phyloP scores from a whole-genome alignment of 768 basidiomycete genomes.

The Naganishia friedmannii region DNA sequence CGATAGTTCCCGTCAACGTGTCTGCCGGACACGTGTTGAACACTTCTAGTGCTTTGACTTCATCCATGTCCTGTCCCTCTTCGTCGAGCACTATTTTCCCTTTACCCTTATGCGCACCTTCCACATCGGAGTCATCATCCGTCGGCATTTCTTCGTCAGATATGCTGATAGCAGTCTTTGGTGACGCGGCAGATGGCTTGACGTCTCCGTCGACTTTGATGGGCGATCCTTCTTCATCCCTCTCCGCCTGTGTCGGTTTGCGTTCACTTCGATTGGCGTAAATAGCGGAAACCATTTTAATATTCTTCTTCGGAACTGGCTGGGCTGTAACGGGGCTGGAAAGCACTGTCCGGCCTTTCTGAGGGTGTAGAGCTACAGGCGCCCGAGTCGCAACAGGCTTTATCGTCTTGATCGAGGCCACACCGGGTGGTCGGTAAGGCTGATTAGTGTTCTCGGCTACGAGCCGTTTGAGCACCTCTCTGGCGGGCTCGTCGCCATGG shows the following conservation, averaged over 20 bases:
- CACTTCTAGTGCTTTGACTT: conserved; percentile 51
- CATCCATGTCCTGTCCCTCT: conserved; percentile 43
- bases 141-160: conserved; percentile 35
- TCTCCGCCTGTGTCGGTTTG: conserved; percentile 9
- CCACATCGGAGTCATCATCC: conserved; percentile 43
- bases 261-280: conserved; percentile 40
- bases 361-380: not conserved
- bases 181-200: not conserved
- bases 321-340: not conserved
- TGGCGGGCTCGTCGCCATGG: conserved; percentile 7
- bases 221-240: not conserved
- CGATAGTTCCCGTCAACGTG: conserved; percentile 55
- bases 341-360: not conserved
- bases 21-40: conserved; percentile 55
- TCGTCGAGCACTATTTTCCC: conserved; percentile 32
- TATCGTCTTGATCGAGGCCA: conserved; percentile 11
- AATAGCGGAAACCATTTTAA: conserved; percentile 44
- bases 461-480: conserved; percentile 4
- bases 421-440: not conserved
- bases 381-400: conserved; percentile 1
- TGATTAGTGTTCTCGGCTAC: not conserved
- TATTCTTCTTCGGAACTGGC: conserved; percentile 3
- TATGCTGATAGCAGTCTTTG: not conserved
- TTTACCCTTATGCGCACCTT: conserved; percentile 36
- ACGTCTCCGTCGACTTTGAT: not conserved